A percentile compares a stretch with the other conserved stretches of the same genome.
Evolutionary conservation across 2,329 filamentous ascomycete genomes (phyloP).

Genomic region (Arthroderma uncinatum): DNA sequence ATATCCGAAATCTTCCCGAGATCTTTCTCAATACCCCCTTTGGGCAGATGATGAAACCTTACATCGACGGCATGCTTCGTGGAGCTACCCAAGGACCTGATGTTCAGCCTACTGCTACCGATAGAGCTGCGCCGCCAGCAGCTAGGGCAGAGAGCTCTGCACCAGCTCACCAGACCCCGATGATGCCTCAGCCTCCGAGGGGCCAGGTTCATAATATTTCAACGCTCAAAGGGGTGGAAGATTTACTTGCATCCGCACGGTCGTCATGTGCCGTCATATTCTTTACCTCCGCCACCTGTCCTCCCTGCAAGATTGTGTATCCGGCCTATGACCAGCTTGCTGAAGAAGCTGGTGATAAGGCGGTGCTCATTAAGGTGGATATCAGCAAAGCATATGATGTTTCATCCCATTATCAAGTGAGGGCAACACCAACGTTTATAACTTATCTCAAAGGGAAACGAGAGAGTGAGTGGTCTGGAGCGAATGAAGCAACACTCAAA

Average conservation of each 20-base stretch:
- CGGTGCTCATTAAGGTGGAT: conserved; percentile 72
- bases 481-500: conserved; percentile 55
- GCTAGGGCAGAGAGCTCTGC: conserved; percentile 12
- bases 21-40: conserved; percentile 77
- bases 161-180: conserved; percentile 13
- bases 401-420: conserved; percentile 54
- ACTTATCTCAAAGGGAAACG: conserved; percentile 68
- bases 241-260: conserved; percentile 47
- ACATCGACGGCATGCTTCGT: conserved; percentile 55
- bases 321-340: conserved; percentile 73
- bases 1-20: conserved; percentile 76
- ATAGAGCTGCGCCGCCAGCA: conserved; percentile 12
- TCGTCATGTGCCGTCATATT: conserved; percentile 70
- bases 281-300: conserved; percentile 81
- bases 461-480: conserved; percentile 70
- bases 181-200: conserved; percentile 13
- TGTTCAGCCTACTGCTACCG: conserved; percentile 10
- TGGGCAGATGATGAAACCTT: conserved; percentile 75
- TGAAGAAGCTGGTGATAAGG: conserved; percentile 56
- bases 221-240: conserved; percentile 49
- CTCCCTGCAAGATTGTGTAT: conserved; percentile 73
- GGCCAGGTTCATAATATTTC: conserved; percentile 52
- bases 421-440: conserved; percentile 77
- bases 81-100: conserved; percentile 50
- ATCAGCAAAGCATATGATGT: conserved; percentile 56